Evolutionary conservation across 139 green algal species (phyloP).

Genomic region (Pleodorina starrii): DNA sequence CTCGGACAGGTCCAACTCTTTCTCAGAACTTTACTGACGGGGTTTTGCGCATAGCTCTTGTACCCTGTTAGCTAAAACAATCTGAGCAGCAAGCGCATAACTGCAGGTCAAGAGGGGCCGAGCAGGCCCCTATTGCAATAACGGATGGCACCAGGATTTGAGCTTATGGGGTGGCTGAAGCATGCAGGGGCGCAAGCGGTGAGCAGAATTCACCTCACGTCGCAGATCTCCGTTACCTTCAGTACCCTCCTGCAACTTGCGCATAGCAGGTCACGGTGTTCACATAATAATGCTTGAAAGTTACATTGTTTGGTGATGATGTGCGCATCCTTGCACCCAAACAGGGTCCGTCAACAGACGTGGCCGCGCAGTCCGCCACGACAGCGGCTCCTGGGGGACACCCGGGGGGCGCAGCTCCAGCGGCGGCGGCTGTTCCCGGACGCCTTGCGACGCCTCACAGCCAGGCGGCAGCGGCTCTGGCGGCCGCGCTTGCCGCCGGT

Average conservation of each 20-base stretch:
- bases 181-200: conserved; percentile 13
- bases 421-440: no score
- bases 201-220: not conserved
- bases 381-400: not conserved
- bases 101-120: no score
- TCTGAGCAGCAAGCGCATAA: no score
- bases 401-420: not conserved
- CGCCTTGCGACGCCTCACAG: conserved; percentile 27
- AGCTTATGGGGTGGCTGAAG: conserved; percentile 46
- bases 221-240: not conserved
- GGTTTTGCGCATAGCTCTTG: no score
- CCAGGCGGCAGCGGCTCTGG: conserved; percentile 48
- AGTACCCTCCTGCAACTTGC: no score
- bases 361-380: not conserved
- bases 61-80: no score
- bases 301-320: no score
- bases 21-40: no score
- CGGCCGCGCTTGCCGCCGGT: conserved; percentile 42
- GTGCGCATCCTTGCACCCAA: not conserved
- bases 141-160: conserved; percentile 32
- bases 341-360: not conserved
- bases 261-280: no score
- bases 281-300: not conserved
- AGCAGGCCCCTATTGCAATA: not conserved
- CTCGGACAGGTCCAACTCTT: no score